phyloP scores from a whole-genome alignment of 495 filamentous ascomycete species.

The Talaromyces trachyspermus region DNA sequence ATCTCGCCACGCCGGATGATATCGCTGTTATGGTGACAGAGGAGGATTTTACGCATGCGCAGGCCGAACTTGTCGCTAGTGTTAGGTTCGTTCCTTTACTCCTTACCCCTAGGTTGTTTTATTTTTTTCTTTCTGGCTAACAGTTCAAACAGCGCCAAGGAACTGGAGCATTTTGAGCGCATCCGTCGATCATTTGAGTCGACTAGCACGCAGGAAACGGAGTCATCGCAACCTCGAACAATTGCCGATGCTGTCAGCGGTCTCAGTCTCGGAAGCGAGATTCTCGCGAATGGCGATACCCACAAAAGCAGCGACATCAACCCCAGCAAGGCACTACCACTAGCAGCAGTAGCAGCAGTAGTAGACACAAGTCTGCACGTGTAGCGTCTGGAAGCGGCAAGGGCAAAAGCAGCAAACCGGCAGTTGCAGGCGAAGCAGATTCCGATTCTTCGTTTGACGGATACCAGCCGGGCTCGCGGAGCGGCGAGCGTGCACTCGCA shows the following conservation, averaged over 20 bases:
- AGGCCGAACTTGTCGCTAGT: slow-evolving; percentile 78
- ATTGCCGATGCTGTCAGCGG: slow-evolving; percentile 11
- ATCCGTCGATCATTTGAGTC: slow-evolving; percentile 78
- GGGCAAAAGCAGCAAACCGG: slow-evolving; percentile 43
- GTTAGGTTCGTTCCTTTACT: slow-evolving; percentile 50
- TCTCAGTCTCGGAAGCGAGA: slow-evolving; percentile 7
- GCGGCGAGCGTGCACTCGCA: slow-evolving; percentile 8
- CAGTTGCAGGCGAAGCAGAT: slow-evolving; percentile 18
- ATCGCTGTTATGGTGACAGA: slow-evolving; percentile 79
- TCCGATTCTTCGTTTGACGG: slow-evolving; percentile 36
- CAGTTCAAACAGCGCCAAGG: slow-evolving; percentile 61
- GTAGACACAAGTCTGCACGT: slow-evolving; percentile 34
- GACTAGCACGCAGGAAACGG: slow-evolving; percentile 33
- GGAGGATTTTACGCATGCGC: slow-evolving; percentile 74
- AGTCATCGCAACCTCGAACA: slow-evolving; percentile 16
- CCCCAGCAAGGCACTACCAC: slow-evolving; percentile 16
- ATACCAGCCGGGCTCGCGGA: slow-evolving; percentile 10
- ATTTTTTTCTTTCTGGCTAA: slow-evolving; percentile 11
- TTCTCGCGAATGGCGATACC: slow-evolving; percentile 25
- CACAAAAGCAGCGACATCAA: slow-evolving; percentile 17
- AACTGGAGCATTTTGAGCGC: slow-evolving; percentile 82
- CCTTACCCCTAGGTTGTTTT: neutral
- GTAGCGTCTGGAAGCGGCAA: slow-evolving; percentile 31
- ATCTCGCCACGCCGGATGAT: slow-evolving; percentile 75
- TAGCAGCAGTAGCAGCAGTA: slow-evolving; percentile 19